Base-by-base conservation (phyloP, 768 basidiomycete species). In the Mycena kentingensis region DNA sequence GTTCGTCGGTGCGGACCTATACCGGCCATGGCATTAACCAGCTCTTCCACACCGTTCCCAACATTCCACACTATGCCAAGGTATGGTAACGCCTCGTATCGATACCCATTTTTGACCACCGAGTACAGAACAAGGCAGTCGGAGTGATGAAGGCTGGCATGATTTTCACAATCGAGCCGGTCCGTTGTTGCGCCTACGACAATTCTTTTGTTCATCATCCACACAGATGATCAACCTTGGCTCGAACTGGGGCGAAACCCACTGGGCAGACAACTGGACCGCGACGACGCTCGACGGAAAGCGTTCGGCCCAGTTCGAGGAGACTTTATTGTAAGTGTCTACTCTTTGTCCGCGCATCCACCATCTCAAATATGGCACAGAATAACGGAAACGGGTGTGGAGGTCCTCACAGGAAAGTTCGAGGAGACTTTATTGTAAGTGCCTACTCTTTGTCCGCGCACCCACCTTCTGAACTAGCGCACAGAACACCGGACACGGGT, bases 221-320 rank as follows among this genome's bases (percentile, higher is more conserved):
- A 47, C 63, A 46, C 68, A 96, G 82, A 98, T 98, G 95, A 85
- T 97, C 60, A 98, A 98, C 68, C 68, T 92, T 18, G 95, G 95
- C 5, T 77, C 78, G 46, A 83, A 77, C 57, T 89, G 87, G 84
- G 81, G 81, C 26, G 81, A 83, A 49, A 76, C 85, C 19, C 91
- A 93, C 66, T 93, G 94, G 94, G 87, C 88, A 27, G 93, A 96
- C 68, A 87, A 93, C 65, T 98, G 96, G 96, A 98, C 96, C 3
- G 93, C 95, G 1, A 92, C 88, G 19, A 99, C 97, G 4, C 70
- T 80, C 12, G 96, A 98, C 70, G 96, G 94, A 21, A 89, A 88
- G 67, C 77, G 81, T 50, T 94, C 91, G 54, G 97, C 97, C 1
- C 97, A 99, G 65, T 99, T 98, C 65, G 97, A 99, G 68, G 97